Conservation (phyloP, 2,329 filamentous ascomycete genomes). For the Aspergillus sp. region DNA sequence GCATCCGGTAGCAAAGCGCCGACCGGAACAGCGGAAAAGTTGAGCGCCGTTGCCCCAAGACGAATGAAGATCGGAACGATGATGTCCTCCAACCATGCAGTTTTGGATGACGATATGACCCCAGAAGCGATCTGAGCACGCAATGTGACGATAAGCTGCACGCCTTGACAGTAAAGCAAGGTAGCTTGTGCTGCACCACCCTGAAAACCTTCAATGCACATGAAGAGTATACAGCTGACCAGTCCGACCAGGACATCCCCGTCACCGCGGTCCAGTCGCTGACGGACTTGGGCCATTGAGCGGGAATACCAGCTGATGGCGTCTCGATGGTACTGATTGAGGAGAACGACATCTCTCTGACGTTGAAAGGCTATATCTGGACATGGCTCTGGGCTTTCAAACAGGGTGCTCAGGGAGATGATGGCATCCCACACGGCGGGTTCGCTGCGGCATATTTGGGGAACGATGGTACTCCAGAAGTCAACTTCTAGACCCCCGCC, state of each 20-base stretch:
- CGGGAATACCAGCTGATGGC: constrained; percentile 37
- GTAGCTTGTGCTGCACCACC: constrained; percentile 28
- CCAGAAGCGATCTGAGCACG: constrained; percentile 19
- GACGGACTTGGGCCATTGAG: constrained; percentile 28
- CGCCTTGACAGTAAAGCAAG: constrained; percentile 29
- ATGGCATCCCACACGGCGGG: constrained; percentile 44
- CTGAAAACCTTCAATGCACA: constrained; percentile 34
- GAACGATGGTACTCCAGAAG: constrained; percentile 41
- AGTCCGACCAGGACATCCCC: constrained; percentile 30
- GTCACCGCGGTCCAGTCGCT: constrained; percentile 24
- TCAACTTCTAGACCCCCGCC: constrained; percentile 37
- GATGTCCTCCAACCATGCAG: constrained; percentile 26
- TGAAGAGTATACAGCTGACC: constrained; percentile 36
- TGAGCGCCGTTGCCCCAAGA: constrained; percentile 23
- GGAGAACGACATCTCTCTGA: background rate
- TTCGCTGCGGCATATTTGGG: constrained; percentile 37
- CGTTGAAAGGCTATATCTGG: constrained; percentile 12
- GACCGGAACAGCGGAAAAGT: constrained; percentile 1
- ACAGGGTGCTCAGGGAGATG: constrained; percentile 39
- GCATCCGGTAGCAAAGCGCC: constrained; percentile 3
- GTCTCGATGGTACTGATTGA: constrained; percentile 26
- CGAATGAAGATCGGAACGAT: constrained; percentile 33
- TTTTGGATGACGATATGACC: constrained; percentile 16
- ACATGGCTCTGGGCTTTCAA: constrained; percentile 30
- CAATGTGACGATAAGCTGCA: constrained; percentile 26